A percentile compares a stretch with the other conserved stretches of the same genome.
Conservation (phyloP, 2,329 filamentous ascomycete genomes). For the Leptographium lundbergii region DNA sequence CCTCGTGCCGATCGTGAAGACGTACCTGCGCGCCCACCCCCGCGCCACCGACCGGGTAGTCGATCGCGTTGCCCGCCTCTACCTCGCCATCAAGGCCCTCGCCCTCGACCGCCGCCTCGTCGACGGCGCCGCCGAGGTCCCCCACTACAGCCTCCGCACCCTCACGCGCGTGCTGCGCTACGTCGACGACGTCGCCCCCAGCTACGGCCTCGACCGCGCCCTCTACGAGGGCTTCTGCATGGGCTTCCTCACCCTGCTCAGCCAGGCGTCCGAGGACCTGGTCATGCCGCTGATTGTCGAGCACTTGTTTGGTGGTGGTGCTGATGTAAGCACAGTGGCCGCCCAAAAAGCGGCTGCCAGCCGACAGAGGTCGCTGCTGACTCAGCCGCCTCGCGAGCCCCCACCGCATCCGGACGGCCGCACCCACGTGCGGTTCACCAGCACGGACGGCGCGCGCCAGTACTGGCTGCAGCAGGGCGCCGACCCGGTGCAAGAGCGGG, state of each 20-base stretch:
- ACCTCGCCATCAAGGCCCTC: constrained; percentile 74
- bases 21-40: constrained; percentile 59
- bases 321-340: constrained; percentile 24
- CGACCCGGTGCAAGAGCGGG: constrained; percentile 53
- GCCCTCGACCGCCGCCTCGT: constrained; percentile 75
- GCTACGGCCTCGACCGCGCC: constrained; percentile 74
- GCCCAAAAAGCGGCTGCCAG: constrained; percentile 10
- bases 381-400: constrained; percentile 57
- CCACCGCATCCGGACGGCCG: constrained; percentile 52
- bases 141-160: constrained; percentile 92
- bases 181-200: constrained; percentile 68
- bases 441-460: constrained; percentile 51
- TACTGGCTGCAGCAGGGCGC: constrained; percentile 82
- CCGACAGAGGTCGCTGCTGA: constrained; percentile 36
- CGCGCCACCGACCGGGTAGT: constrained; percentile 61
- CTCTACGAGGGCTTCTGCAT: constrained; percentile 94
- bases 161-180: constrained; percentile 84
- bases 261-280: constrained; percentile 66
- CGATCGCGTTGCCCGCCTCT: constrained; percentile 73
- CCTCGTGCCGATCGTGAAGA: constrained; percentile 74
- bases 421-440: constrained; percentile 67
- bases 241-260: constrained; percentile 88
- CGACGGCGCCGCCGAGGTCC: constrained; percentile 89
- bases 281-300: constrained; percentile 70
- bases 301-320: constrained; percentile 58